Base-by-base conservation (phyloP, 352 stramenopile species). In the Phytophthora lateralis region DNA sequence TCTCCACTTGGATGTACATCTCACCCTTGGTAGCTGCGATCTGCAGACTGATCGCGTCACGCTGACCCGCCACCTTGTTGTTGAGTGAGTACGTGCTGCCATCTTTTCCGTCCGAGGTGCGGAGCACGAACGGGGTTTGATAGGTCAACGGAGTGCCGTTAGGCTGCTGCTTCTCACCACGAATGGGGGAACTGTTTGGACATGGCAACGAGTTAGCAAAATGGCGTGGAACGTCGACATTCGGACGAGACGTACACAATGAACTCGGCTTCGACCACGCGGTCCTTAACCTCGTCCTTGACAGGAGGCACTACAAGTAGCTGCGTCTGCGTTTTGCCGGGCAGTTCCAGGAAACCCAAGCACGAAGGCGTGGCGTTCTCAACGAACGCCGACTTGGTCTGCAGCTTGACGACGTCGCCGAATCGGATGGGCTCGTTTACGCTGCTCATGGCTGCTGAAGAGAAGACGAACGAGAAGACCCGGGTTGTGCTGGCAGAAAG, bases 61-160 rank as follows among this genome's bases (percentile, higher is more conserved):
- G 75, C 17, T 71, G 67, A 27, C 56, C 66, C 17, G 76, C 44
- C 30, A 88, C 83, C 67, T 91, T 91, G 73, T 90, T 91, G 69
- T 90, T 91, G 21, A 93, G 69, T 47, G 85, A 82, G 71, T 90
- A 93, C 4, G 66, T 73, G 37, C 78, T 78, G 37, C 71, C 77
- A 55, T 71, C 52, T 26, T 65, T 75, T 0, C 62, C 62, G 48
- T 88, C 70, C 26, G 73, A 89, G 18, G 82, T 90, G 15, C 69
- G 54, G 32, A 93, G 79, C 45, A 90, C 76, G 47, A 93, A 91
- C 15, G 78, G 69, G 44, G 89, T 82, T 55, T 84, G 72, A 48
- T 85, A 93, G 18, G 70, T 86, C 35, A 91, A 60, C 20, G 72
- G 69, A 17, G 79, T 88, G 49, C 80, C 80, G 4, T 61, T 56